Evolutionary conservation across 257 asterid genomes (phyloP).

Genomic region (Jasminum sambac): DNA sequence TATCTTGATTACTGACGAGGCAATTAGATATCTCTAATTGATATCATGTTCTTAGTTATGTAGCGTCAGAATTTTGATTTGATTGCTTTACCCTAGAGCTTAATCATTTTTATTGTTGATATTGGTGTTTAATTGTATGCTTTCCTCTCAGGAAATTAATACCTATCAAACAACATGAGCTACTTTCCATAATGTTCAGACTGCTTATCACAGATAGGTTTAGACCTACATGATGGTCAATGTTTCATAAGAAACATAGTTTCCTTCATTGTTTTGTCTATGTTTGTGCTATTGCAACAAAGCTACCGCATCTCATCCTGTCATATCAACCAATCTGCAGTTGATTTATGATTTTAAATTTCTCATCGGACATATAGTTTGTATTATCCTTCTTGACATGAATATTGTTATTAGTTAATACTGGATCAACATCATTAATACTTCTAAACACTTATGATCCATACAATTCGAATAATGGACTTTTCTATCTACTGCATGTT

Average conservation of each 20-base stretch:
- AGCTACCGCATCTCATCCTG: background rate
- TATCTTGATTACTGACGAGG: background rate
- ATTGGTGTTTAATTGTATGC: background rate
- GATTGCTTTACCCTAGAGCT: no score
- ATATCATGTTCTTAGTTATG: background rate
- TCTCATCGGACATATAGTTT: background rate
- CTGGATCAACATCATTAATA: background rate
- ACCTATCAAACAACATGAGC: background rate
- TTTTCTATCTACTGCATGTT: background rate
- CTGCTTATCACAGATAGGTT: background rate
- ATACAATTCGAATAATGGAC: background rate
- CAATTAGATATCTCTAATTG: background rate
- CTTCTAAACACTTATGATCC: background rate
- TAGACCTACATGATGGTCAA: background rate
- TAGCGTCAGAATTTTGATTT: background rate
- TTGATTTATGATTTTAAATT: background rate
- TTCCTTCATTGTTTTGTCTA: background rate
- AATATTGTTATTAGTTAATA: conserved; percentile 5
- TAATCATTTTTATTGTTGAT: background rate
- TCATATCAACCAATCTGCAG: conserved; percentile 2
- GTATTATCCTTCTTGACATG: background rate
- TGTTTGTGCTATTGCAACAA: conserved; percentile 6
- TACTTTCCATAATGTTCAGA: background rate
- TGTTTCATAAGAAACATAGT: background rate
- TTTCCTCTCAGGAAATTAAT: background rate